A percentile compares a stretch with the other conserved stretches of the same genome.
These are phyloP conservation scores for Xylogone sp. DNA, from an alignment of 2,329 filamentous ascomycete genomes.

Conservation along the genomic window DNA sequence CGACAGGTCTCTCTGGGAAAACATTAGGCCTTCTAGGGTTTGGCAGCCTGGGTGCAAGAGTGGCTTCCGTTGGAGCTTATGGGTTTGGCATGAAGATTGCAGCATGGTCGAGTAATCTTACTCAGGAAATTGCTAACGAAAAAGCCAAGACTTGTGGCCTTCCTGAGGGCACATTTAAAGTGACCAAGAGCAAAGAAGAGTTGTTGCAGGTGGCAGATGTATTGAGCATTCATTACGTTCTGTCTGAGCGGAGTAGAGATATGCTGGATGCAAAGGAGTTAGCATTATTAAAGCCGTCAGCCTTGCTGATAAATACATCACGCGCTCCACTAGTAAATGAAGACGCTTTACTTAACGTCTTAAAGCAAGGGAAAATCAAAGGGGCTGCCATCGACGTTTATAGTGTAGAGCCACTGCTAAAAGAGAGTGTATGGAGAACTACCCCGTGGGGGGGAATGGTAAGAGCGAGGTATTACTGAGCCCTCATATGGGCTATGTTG, in stretches of 20 bases:
- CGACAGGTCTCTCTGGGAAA: slow-evolving; percentile 63
- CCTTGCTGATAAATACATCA: slow-evolving; percentile 68
- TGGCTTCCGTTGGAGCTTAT: slow-evolving; percentile 62
- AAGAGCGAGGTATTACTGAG: slow-evolving; percentile 65
- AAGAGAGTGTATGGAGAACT: slow-evolving; percentile 61
- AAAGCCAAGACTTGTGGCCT: slow-evolving; percentile 60
- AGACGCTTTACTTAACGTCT: slow-evolving; percentile 50
- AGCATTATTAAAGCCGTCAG: slow-evolving; percentile 57
- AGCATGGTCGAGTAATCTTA: slow-evolving; percentile 76
- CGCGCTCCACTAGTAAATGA: slow-evolving; percentile 66
- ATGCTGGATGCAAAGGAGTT: slow-evolving; percentile 60
- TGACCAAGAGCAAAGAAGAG: slow-evolving; percentile 62
- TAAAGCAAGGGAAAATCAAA: slow-evolving; percentile 54
- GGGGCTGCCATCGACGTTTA: slow-evolving; percentile 71
- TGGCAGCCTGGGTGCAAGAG: slow-evolving; percentile 65
- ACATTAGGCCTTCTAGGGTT: slow-evolving; percentile 69
- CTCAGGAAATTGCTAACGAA: slow-evolving; percentile 70
- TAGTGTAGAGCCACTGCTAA: slow-evolving; percentile 62
- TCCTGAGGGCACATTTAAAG: slow-evolving; percentile 63
- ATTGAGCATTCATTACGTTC: slow-evolving; percentile 67
- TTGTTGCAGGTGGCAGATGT: slow-evolving; percentile 64
- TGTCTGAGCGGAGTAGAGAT: slow-evolving; percentile 62
- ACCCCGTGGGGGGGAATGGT: slow-evolving; percentile 62
- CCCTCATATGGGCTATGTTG: slow-evolving; percentile 80
- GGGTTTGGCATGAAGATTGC: slow-evolving; percentile 75